phyloP scores from a whole-genome alignment of 208 protist species.

The Acanthamoeba sp. region DNA sequence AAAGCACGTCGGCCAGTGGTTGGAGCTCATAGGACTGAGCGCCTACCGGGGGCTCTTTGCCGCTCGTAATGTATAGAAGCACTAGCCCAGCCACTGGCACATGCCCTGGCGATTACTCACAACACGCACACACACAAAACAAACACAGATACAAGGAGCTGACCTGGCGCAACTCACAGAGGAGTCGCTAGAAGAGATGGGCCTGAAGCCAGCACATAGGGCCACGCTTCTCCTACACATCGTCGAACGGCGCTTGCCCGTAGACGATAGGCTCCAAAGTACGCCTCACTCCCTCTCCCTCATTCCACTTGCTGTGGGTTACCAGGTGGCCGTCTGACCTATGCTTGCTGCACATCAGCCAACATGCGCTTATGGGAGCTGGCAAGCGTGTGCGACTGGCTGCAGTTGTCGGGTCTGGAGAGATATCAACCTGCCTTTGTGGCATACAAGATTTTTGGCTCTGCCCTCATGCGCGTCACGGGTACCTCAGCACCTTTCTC shows the following conservation, averaged over 20 bases:
- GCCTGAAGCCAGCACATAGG: neutral
- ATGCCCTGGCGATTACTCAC: neutral
- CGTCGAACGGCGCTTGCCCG: neutral
- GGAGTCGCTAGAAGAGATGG: neutral
- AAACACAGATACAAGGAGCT: neutral
- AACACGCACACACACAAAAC: too few relatives aligned
- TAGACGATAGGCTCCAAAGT: neutral
- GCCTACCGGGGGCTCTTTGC: conserved; percentile 4
- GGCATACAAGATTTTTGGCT: neutral
- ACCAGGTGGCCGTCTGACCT: too few relatives aligned
- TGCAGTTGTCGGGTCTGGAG: neutral
- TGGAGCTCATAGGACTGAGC: neutral
- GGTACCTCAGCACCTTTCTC: neutral
- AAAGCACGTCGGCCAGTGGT: conserved; percentile 9
- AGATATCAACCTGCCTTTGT: conserved; percentile 4
- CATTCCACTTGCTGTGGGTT: too few relatives aligned
- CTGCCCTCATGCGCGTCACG: neutral
- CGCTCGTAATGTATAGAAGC: neutral
- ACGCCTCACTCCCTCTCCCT: neutral
- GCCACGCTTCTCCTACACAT: neutral
- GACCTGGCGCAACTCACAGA: neutral
- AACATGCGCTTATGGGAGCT: conserved; percentile 5
- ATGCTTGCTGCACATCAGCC: neutral
- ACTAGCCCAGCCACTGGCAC: neutral
- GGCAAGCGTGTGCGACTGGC: conserved; percentile 47